Percentiles rank a stretch among this genome's conserved stretches.
Conservation (phyloP, 306 rosid genomes). For the Inga leiocalycina region DNA sequence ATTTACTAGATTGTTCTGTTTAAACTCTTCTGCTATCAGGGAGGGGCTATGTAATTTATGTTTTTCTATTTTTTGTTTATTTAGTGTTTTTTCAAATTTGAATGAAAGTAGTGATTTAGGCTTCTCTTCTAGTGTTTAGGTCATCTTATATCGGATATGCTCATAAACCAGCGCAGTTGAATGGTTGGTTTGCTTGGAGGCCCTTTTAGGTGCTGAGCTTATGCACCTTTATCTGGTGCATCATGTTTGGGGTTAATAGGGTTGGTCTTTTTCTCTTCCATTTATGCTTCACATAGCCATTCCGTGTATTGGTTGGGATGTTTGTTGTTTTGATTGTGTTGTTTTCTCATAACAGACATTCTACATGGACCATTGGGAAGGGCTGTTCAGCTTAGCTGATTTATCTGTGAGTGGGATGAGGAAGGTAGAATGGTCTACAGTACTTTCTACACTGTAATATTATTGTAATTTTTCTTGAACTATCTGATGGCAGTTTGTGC, state of each 20-base stretch:
- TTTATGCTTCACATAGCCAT: constrained; percentile 29
- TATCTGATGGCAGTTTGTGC: constrained; percentile 7
- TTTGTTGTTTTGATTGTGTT: constrained; percentile 49
- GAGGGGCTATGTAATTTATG: constrained; percentile 17
- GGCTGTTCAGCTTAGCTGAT: constrained; percentile 47
- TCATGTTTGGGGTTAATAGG: constrained; percentile 33
- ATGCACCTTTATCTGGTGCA: constrained; percentile 21
- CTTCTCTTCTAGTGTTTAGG: constrained; percentile 26
- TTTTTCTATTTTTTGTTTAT: neutral
- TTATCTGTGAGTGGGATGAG: constrained; percentile 43
- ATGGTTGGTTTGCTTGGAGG: constrained; percentile 30
- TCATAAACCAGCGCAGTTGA: constrained; percentile 20
- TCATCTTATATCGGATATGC: constrained; percentile 29
- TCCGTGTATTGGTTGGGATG: constrained; percentile 39
- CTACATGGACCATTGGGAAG: constrained; percentile 47
- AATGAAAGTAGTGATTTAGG: constrained; percentile 33
- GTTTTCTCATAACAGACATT: constrained; percentile 56
- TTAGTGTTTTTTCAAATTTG: constrained; percentile 19
- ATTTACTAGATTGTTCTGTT: neutral
- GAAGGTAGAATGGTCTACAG: constrained; percentile 45
- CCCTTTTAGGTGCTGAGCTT: constrained; percentile 15
- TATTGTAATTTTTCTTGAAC: neutral
- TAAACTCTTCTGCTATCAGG: constrained; percentile 37
- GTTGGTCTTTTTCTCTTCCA: constrained; percentile 35
- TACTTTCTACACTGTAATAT: constrained; percentile 24